Evolutionary conservation across 1,284 basidiomycete genomes (phyloP), one percentile per base, ranked within the genome.

Genomic region (Fomes fomentarius): DNA sequence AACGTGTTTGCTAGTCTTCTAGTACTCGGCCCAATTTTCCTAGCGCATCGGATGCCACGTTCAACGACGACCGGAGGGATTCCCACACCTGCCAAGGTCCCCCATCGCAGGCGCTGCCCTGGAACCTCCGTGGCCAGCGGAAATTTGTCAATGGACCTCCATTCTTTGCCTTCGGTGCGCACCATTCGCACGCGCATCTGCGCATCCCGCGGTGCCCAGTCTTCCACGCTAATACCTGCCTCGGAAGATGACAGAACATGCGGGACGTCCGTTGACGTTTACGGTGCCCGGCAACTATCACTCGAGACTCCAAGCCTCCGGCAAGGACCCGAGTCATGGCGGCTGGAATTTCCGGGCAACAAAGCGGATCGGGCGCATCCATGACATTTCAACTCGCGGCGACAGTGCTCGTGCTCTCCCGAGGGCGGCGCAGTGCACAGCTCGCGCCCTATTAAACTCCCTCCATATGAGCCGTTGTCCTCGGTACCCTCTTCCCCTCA

Each of bases 351-450:
- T 46, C 52, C 55, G 47, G 52, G 22, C 26, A 30, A 34, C 50
- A 49, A 30, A n/a, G 41, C 37, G 30, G 46, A 46, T 47, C 51
- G 40, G 58, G 39, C 37, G 39, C 40, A 55, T 25, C 44, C 25
- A 47, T 60, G 58, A 60, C 58, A 42, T 51, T 19, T 45, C 28
- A 42, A 25, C 37, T 43, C 39, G 33, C 44, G 26, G 40, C 37
- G 31, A 28, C 33, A 33, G 39, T 47, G 25, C 35, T 31, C 43
- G 30, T 40, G n/a, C 38, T 48, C 47, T 52, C 44, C 54, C 49
- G 46, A 52, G 54, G 47, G 47, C 58, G 54, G 54, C 54, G 58
- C 58, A 60, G 54, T 41, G 54, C 58, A 57, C 54, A 50, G 54
- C 54, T 56, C 54, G 46, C 54, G 54, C 54, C 51, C 43, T 44